Evolutionary conservation across 192 early-diverging fungal species (phyloP), one percentile per base, ranked within the genome.

Genomic region (Coemansia pectinata): DNA sequence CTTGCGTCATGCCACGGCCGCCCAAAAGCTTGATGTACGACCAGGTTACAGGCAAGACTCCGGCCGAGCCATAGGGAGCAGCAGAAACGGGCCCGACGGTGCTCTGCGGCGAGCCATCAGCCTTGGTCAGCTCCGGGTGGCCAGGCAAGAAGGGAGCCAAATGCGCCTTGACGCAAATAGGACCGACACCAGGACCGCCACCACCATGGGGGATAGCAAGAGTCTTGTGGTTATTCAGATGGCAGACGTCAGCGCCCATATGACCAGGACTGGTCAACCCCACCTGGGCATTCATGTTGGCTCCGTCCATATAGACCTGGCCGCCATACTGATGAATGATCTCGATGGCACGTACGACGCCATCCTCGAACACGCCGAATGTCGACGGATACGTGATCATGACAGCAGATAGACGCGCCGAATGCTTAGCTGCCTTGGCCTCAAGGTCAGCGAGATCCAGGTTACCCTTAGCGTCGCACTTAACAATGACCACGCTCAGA

Each of bases 301-400:
- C 92, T 59, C 93, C 98, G 79, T 99, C 98, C 94, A 99, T 96
- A 83, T 99, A 99, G 17, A 98, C 96, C 81, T 97, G 98, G 31
- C 98, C 98, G 69, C 98, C 96, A 72, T 92, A 74, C n/a, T 81
- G 71, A 77, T 99, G 98, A 44, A 99, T 89, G 71, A 99, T 91
- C 44, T 96, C 84, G 77, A 94, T 96, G 12, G 93, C 96, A 39
- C 93, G 88, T 65, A 86, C 66, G 36, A 98, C 92, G 59, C 87
- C 90, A 40, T 91, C 89, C 87, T 99, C 98, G 78, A 99, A 99
- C 68, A 97, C 95, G 72, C 98, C 98, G 84, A 93, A 99, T 17
- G 98, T 99, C 59, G 96, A 98, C 39, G 98, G 98, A 67, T 99
- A 99, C 5, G 98, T 99, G 74, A 99, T 96, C 98, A 99, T 99